Base-by-base conservation (phyloP, 768 basidiomycete genomes). In the Trametes sanguinea region DNA sequence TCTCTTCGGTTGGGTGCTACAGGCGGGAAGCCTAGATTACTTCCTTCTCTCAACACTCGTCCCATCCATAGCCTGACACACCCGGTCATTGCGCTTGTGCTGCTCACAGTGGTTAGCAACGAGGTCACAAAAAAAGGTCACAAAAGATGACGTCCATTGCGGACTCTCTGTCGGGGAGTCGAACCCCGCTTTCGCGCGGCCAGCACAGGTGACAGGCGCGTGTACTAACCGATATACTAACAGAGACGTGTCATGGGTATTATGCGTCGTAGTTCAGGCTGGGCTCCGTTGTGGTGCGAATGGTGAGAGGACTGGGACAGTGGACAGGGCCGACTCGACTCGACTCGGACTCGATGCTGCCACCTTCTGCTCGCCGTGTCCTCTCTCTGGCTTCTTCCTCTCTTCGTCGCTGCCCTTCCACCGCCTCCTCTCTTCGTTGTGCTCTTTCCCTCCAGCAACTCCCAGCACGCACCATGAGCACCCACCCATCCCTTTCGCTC, bases 111-210 rank as follows among this genome's bases (percentile, higher is more conserved):
- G 22, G 22, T 22, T 22, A 22, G 22, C 22, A 22, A 37, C 6
- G 35, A 11, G 11, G 35, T 11, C 6, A 37, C 35, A 37, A 37
- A 37, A 5, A 37, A 37, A 37, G 35, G 35, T 6, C 6, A 37
- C 4, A 33, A 11, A 11, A 14, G 14, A 39, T 14, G 11, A 27
- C 35, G 2, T 37, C 2, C 1, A 6, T 1, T 37, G 6, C 35
- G 1, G 1, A 37, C 63, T 64, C 63, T 64, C 63, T 64, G 63
- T 64, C 72, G 70, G 72, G 72, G 72, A 73, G 70, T 73, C 72
- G 72, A 71, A 73, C 72, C 72, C 72, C 69, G 72, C 72, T 73
- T 73, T 73, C 72, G 72, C 72, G 72, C 71, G 71, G 16, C 16
- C 57, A 45, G 10, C 16, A 22, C 10, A 22, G 16, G 13, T 59